A percentile compares a stretch with the other conserved stretches of the same genome.
These are phyloP conservation scores for Ulota crispa DNA, from an alignment of 225 moss, liverwort and hornwort genomes.

Conservation along the genomic window DNA sequence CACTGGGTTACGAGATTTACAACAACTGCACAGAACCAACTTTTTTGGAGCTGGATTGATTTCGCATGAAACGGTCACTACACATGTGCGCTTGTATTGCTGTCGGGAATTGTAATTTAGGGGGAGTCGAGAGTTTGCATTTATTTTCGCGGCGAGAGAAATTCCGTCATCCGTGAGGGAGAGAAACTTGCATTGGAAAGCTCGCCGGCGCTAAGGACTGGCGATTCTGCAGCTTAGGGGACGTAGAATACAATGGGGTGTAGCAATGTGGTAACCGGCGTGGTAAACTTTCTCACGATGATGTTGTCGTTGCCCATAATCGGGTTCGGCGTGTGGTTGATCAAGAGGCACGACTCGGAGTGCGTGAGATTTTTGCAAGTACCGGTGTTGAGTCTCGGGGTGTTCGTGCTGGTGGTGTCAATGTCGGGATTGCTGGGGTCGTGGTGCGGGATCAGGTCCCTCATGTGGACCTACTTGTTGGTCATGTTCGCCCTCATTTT, in stretches of 20 bases:
- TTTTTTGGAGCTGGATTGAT: background rate
- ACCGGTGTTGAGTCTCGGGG: constrained; percentile 77
- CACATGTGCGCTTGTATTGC: no score
- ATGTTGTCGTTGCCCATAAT: constrained; percentile 62
- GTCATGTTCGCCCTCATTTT: constrained; percentile 86
- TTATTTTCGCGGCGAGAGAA: background rate
- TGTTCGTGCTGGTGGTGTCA: constrained; percentile 70
- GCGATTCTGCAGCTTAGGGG: background rate
- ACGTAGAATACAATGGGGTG: constrained; percentile 32
- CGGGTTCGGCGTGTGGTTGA: constrained; percentile 78
- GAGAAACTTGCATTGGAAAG: background rate
- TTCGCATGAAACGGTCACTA: background rate
- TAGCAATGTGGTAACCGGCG: constrained; percentile 62
- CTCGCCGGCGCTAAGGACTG: background rate
- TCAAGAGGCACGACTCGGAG: constrained; percentile 60
- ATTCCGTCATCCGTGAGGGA: background rate
- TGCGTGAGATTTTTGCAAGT: constrained; percentile 86
- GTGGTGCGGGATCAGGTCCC: constrained; percentile 56
- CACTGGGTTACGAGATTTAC: background rate
- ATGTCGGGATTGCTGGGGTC: constrained; percentile 72
- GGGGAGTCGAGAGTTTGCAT: background rate
- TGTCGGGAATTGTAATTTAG: background rate
- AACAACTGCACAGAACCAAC: background rate
- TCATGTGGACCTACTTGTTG: constrained; percentile 76
- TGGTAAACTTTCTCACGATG: constrained; percentile 66